These are phyloP conservation scores for Ustilago hordei DNA, from an alignment of 1,284 basidiomycete genomes.

Conservation along the genomic window DNA sequence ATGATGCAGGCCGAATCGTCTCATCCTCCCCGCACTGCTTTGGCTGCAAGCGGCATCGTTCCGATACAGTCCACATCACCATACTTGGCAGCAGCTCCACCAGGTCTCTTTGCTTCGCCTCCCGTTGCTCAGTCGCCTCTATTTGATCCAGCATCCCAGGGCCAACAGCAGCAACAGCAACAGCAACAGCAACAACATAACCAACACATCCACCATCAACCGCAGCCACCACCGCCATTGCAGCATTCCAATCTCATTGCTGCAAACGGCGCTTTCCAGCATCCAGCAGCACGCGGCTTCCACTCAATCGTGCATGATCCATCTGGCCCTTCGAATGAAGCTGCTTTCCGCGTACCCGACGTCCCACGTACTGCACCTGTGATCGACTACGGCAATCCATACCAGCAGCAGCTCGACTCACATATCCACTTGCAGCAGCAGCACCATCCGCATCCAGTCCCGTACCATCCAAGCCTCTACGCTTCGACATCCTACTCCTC, in stretches of 20 bases:
- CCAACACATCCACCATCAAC: conserved; percentile 29
- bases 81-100: conserved; percentile 33
- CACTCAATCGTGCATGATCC: conserved; percentile 21
- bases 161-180: conserved; percentile 26
- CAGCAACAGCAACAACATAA: conserved; percentile 34
- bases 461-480: conserved; percentile 25
- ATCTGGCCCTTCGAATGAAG: conserved; percentile 21
- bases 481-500: conserved; percentile 37
- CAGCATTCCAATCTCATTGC: conserved; percentile 17
- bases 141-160: conserved; percentile 26
- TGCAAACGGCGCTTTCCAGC: conserved; percentile 27
- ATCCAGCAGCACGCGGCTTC: conserved; percentile 22
- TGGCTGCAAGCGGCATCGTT: conserved; percentile 12
- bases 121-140: conserved; percentile 13
- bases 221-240: conserved; percentile 12
- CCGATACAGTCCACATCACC: conserved; percentile 28
- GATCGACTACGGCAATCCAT: conserved; percentile 36
- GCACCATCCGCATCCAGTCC: conserved; percentile 18
- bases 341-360: conserved; percentile 30
- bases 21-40: conserved; percentile 19
- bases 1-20: conserved; percentile 41
- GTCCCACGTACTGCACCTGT: conserved; percentile 24
- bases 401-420: conserved; percentile 31
- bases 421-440: conserved; percentile 28
- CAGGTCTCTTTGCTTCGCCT: conserved; percentile 30